A percentile compares a stretch with the other conserved stretches of the same genome.
These are phyloP conservation scores for Naganishia kalamii DNA, from an alignment of 768 basidiomycete species.

Conservation along the genomic window DNA sequence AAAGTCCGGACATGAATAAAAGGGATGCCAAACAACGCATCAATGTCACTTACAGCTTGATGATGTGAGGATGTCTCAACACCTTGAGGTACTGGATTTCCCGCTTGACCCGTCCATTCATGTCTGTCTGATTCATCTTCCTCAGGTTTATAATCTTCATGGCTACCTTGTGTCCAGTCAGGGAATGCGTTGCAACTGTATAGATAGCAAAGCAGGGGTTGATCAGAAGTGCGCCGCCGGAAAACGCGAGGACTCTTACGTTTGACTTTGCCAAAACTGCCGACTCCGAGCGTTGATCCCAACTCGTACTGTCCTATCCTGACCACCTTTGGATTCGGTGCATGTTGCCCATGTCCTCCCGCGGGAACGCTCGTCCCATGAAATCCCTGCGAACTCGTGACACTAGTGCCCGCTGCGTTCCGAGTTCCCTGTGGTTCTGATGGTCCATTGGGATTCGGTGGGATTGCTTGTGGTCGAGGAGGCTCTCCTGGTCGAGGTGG, in stretches of 20 bases:
- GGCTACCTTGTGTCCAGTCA: constrained; percentile 91
- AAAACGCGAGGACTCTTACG: constrained; percentile 56
- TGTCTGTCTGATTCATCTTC: constrained; percentile 83
- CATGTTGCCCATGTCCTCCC: constrained; percentile 10
- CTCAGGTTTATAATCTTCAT: constrained; percentile 97
- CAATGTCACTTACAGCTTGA: constrained; percentile 74
- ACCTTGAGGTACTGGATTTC: constrained; percentile 97
- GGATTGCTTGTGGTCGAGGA: constrained; percentile 15
- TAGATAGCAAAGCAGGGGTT: not conserved
- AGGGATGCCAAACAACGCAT: not conserved
- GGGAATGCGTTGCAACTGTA: constrained; percentile 82
- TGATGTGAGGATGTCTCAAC: constrained; percentile 90
- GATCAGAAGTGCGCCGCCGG: not conserved
- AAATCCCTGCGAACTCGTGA: constrained; percentile 7
- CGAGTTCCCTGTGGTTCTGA: not conserved
- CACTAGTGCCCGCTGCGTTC: not conserved
- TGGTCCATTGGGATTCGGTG: constrained; percentile 11
- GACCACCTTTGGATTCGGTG: constrained; percentile 50
- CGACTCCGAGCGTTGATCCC: constrained; percentile 81
- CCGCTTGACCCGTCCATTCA: constrained; percentile 81
- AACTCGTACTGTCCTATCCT: constrained; percentile 89
- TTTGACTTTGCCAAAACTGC: constrained; percentile 98
- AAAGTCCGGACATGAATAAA: constrained; percentile 8
- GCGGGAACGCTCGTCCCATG: not conserved
- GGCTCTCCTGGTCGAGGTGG: constrained; percentile 25